A percentile compares a stretch with the other conserved stretches of the same genome.
Conservation (phyloP, 2,329 filamentous ascomycete species). For the Alternaria atra region DNA sequence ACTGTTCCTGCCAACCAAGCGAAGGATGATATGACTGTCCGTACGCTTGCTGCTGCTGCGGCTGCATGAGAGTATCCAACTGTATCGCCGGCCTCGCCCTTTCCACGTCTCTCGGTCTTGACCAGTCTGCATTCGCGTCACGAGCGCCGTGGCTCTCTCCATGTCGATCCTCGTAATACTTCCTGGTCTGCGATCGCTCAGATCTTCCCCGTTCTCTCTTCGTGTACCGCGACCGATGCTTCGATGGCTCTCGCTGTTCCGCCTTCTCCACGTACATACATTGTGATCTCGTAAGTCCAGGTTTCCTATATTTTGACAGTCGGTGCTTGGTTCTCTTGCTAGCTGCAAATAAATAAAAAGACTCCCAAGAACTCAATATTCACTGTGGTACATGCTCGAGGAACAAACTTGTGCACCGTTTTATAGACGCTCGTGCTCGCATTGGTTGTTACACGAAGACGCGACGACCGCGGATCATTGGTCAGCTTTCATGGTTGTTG, state of each 20-base stretch:
- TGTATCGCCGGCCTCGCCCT: conserved; percentile 8
- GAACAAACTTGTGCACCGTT: not conserved
- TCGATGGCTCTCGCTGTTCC: conserved; percentile 8
- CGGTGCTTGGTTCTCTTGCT: not conserved
- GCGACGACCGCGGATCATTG: too few species aligned
- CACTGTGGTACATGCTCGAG: not conserved
- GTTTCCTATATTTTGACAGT: not conserved
- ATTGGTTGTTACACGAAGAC: not conserved
- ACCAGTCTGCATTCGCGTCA: conserved; percentile 1
- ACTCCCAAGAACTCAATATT: not conserved
- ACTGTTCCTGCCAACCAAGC: not conserved
- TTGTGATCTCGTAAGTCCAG: not conserved
- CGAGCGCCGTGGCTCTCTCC: not conserved
- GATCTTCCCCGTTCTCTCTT: conserved; percentile 4
- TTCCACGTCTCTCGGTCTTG: not conserved
- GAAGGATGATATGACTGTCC: conserved; percentile 2
- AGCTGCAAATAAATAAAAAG: not conserved
- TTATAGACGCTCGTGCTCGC: not conserved
- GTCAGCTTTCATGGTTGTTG: too few species aligned
- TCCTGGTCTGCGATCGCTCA: conserved; percentile 2
- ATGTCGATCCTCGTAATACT: not conserved
- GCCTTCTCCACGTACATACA: conserved; percentile 7
- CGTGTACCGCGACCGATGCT: conserved; percentile 5
- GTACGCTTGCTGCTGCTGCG: conserved; percentile 5
- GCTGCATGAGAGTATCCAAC: not conserved